These are phyloP conservation scores for Penicillium coprophilum DNA, from an alignment of 495 filamentous ascomycete genomes.

Conservation along the genomic window DNA sequence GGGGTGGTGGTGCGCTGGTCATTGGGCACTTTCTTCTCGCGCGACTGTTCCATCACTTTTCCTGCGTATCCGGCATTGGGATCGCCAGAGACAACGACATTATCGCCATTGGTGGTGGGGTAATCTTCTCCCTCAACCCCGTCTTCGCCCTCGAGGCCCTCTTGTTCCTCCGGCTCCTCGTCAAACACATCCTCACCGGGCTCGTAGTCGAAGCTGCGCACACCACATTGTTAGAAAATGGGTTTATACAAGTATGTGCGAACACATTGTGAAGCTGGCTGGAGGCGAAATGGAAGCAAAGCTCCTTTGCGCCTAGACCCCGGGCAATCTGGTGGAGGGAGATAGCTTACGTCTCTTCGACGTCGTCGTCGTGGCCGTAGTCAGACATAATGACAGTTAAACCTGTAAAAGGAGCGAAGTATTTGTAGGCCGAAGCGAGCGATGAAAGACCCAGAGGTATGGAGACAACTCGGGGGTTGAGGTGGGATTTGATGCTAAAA, in stretches of 20 bases:
- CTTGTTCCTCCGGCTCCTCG: slow-evolving; percentile 59
- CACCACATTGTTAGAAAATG: slow-evolving; percentile 15
- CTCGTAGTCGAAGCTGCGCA: slow-evolving; percentile 53
- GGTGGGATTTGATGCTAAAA: slow-evolving; percentile 15
- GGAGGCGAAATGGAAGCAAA: slow-evolving; percentile 8
- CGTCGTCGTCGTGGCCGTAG: slow-evolving; percentile 67
- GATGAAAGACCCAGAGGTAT: slow-evolving; percentile 19
- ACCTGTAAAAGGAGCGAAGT: not conserved
- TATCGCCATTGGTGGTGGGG: slow-evolving; percentile 48
- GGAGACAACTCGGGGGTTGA: slow-evolving; percentile 10
- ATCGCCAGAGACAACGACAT: slow-evolving; percentile 72
- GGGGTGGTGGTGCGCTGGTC: slow-evolving; percentile 90
- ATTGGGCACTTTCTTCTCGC: slow-evolving; percentile 86
- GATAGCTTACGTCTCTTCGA: slow-evolving; percentile 51
- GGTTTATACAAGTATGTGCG: slow-evolving; percentile 11
- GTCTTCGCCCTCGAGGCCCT: slow-evolving; percentile 41
- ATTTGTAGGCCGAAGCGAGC: slow-evolving; percentile 8
- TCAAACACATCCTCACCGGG: slow-evolving; percentile 62
- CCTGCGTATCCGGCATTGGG: slow-evolving; percentile 61
- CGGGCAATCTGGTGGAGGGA: slow-evolving; percentile 11
- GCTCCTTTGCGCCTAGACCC: slow-evolving; percentile 8
- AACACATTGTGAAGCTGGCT: slow-evolving; percentile 1
- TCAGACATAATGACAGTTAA: slow-evolving; percentile 69
- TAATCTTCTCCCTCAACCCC: slow-evolving; percentile 54
- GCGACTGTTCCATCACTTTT: slow-evolving; percentile 59